These are phyloP conservation scores for Pleurostoma richardsiae DNA, from an alignment of 2,329 filamentous ascomycete genomes.

Conservation along the genomic window DNA sequence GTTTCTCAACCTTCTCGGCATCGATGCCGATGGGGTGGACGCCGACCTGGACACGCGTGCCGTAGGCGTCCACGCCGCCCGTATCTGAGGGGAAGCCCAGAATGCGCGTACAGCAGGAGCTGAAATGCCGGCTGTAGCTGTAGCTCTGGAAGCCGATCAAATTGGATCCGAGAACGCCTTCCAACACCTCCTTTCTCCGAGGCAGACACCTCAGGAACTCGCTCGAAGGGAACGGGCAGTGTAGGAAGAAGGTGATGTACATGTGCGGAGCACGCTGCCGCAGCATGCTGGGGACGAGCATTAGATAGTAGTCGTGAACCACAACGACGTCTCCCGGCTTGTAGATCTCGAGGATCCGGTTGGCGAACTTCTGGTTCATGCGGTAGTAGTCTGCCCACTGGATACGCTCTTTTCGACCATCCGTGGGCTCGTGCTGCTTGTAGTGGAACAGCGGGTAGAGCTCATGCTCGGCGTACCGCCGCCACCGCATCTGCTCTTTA, in stretches of 20 bases:
- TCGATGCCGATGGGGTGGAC: slow-evolving; percentile 96
- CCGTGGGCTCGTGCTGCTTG: slow-evolving; percentile 86
- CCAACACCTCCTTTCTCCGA: slow-evolving; percentile 82
- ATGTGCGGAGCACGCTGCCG: slow-evolving; percentile 82
- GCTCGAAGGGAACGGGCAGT: slow-evolving; percentile 92
- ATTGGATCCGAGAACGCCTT: slow-evolving; percentile 85
- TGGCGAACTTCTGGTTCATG: slow-evolving; percentile 89
- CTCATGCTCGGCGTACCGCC: slow-evolving; percentile 85
- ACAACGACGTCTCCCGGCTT: slow-evolving; percentile 89
- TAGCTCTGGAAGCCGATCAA: slow-evolving; percentile 94
- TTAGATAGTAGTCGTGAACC: slow-evolving; percentile 90
- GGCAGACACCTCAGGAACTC: slow-evolving; percentile 90
- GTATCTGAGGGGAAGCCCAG: slow-evolving; percentile 85
- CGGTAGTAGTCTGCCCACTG: slow-evolving; percentile 92
- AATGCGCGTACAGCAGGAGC: slow-evolving; percentile 87
- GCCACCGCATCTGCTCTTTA: slow-evolving; percentile 81
- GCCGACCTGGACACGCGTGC: slow-evolving; percentile 81
- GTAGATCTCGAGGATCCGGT: slow-evolving; percentile 83
- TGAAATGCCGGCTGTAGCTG: slow-evolving; percentile 91
- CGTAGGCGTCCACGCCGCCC: slow-evolving; percentile 82
- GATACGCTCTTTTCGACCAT: slow-evolving; percentile 74
- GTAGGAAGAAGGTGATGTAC: slow-evolving; percentile 92
- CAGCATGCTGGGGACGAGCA: slow-evolving; percentile 83
- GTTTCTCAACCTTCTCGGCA: slow-evolving; percentile 68
- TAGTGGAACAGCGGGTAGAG: slow-evolving; percentile 94